These are phyloP conservation scores for Hymenoscyphus infarciens DNA, from an alignment of 2,329 filamentous ascomycete species.

Conservation along the genomic window DNA sequence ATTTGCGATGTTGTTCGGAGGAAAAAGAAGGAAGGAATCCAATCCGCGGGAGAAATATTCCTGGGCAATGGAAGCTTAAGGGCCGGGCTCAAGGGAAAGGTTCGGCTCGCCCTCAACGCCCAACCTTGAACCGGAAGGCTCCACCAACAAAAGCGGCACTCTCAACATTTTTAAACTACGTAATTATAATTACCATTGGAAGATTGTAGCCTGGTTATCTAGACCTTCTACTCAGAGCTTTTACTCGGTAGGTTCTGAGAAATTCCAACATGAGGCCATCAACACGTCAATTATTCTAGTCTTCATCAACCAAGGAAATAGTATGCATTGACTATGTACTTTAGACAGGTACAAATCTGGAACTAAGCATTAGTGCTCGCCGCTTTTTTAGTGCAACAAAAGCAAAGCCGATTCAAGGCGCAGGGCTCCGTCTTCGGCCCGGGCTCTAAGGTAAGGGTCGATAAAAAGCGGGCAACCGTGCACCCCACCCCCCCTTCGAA, in stretches of 20 bases:
- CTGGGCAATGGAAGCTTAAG: neutral
- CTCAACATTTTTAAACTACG: neutral
- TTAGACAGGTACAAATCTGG: no score
- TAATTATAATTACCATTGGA: neutral
- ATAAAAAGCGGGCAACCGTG: no score
- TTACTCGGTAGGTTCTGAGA: neutral
- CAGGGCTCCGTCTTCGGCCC: no score
- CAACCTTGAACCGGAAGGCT: neutral
- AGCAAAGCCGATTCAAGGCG: no score
- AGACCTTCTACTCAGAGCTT: neutral
- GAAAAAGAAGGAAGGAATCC: neutral
- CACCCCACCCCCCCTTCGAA: no score
- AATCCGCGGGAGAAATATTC: slow-evolving; percentile 1
- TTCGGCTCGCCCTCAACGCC: neutral
- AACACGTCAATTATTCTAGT: neutral
- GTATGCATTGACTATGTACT: no score
- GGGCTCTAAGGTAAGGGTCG: no score
- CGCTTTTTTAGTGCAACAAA: no score
- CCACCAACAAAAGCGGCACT: neutral
- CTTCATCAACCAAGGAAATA: no score
- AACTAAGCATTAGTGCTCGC: no score
- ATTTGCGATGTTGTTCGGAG: slow-evolving; percentile 29
- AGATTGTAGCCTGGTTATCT: neutral
- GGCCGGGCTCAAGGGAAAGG: neutral
- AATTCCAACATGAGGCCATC: neutral